A percentile compares a stretch with the other conserved stretches of the same genome.
Conservation (phyloP, 2,329 filamentous ascomycete genomes). For the Blastomyces emzantsi region DNA sequence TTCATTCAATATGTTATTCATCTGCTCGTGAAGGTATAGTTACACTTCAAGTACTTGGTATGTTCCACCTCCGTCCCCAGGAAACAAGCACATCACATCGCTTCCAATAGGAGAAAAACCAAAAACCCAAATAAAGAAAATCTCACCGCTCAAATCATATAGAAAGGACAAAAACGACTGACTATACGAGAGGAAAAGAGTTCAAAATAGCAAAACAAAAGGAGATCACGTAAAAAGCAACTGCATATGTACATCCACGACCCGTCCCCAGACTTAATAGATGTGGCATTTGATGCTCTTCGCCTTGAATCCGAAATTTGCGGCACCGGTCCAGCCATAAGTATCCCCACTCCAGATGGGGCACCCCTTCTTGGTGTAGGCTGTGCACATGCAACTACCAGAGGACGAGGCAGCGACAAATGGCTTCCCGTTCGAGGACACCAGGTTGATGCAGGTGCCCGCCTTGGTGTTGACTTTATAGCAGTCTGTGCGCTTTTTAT, state of each 20-base stretch:
- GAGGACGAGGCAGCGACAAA: not conserved
- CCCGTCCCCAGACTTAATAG: not conserved
- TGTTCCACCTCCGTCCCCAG: not conserved
- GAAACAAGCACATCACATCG: not conserved
- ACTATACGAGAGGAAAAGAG: not conserved
- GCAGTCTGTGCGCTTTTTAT: not conserved
- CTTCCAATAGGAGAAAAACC: not conserved
- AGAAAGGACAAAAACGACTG: not conserved
- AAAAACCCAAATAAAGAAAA: not conserved
- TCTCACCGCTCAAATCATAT: not conserved
- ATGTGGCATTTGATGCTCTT: not conserved
- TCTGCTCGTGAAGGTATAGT: not conserved
- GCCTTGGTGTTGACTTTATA: not conserved
- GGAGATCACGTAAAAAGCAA: not conserved
- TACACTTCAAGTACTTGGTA: not conserved
- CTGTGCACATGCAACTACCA: not conserved
- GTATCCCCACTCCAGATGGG: not conserved
- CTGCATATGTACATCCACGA: not conserved
- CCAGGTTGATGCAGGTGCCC: slow-evolving; percentile 3
- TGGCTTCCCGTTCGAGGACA: slow-evolving; percentile 1
- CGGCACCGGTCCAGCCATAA: not conserved
- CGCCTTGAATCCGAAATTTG: not conserved
- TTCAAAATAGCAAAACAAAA: not conserved
- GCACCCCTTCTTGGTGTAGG: not conserved
- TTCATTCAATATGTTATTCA: not conserved